phyloP scores from a whole-genome alignment of 495 filamentous ascomycete species.

The Aspergillus nidulans region DNA sequence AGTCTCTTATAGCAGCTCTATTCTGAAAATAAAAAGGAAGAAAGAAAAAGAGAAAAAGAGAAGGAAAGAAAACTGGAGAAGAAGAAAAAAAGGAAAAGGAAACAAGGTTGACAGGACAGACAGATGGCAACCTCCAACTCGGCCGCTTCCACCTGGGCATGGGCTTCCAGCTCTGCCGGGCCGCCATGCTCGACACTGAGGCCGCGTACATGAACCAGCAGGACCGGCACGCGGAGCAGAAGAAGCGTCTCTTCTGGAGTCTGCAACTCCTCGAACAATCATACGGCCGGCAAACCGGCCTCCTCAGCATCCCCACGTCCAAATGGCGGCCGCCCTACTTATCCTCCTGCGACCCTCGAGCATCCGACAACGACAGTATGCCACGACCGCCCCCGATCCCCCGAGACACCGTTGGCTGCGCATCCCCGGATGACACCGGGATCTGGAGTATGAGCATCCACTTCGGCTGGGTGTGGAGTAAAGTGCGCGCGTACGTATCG shows the following conservation, averaged over 20 bases:
- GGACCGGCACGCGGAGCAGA: slow-evolving; percentile 30
- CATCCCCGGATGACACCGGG: slow-evolving; percentile 26
- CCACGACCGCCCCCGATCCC: slow-evolving; percentile 34
- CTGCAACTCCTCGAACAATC: slow-evolving; percentile 39
- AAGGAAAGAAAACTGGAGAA: too few relatives aligned
- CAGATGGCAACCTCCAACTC: slow-evolving; percentile 38
- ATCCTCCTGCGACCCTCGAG: slow-evolving; percentile 13
- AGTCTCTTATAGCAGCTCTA: neutral
- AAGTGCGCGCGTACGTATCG: slow-evolving; percentile 36
- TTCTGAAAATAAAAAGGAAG: neutral
- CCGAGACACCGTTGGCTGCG: slow-evolving; percentile 31
- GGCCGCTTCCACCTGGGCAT: slow-evolving; percentile 42
- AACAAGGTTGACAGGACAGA: too few relatives aligned
- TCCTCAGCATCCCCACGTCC: slow-evolving; percentile 32
- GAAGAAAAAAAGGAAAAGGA: too few relatives aligned
- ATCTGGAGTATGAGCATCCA: slow-evolving; percentile 42
- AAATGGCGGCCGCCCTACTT: slow-evolving; percentile 31
- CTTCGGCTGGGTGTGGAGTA: slow-evolving; percentile 45
- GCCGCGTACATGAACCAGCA: slow-evolving; percentile 26
- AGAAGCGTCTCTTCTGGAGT: slow-evolving; percentile 44
- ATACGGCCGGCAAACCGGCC: slow-evolving; percentile 39
- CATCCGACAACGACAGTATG: slow-evolving; percentile 6
- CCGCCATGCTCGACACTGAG: slow-evolving; percentile 39
- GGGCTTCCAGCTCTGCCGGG: slow-evolving; percentile 40
- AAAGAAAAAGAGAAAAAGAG: too few relatives aligned